Evolutionary conservation across 257 asterid genomes (phyloP), one percentile per base, ranked within the genome.

Genomic region (Leptodermis oblonga): DNA sequence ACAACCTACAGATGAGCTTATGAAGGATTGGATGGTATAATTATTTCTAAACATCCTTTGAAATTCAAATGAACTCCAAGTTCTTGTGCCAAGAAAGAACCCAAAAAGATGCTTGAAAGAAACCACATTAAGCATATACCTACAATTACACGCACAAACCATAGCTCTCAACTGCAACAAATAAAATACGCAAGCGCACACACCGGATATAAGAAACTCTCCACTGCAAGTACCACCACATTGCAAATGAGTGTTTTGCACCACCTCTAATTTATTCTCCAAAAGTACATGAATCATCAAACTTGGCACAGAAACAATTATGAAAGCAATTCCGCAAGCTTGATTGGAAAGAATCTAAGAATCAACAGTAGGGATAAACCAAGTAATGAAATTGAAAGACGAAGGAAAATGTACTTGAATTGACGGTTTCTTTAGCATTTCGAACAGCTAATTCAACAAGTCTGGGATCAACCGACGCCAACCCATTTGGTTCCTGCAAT

Each of bases 391-490:
- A 61, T 28, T 34, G 53, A 61, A 37, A 49, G 58, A 65, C 54
- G 62, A 69, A 71, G 54, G 17, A 20, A 71, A 67, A 30, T 73
- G 53, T 84, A 90, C 98, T 86, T 70, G 92, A 60, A 61, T 76
- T 84, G 74, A 90, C 88, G 46, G 96, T 86, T 67, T 78, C 74
- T 76, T 88, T 90, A 69, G 98, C 98, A 81, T 90, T 86, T 55
- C 80, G 82, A 33, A 92, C 96, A 17, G 97, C 98, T 70, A 88
- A 67, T 70, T 93, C 95, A 62, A 93, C 87, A 1, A 88, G 92
- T 73, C 68, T 82, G 5, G 95, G 95, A 73, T 93, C 87, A 46
- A 93, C 75, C 15, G 96, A 84, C 56, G 95, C 83, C 87, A 92
- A 77, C 39, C 96, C 92, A 80, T 83, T 78, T 1, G 97, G 95